These are phyloP conservation scores for Exophiala spinifera DNA, from an alignment of 2,329 filamentous ascomycete species.

Conservation along the genomic window DNA sequence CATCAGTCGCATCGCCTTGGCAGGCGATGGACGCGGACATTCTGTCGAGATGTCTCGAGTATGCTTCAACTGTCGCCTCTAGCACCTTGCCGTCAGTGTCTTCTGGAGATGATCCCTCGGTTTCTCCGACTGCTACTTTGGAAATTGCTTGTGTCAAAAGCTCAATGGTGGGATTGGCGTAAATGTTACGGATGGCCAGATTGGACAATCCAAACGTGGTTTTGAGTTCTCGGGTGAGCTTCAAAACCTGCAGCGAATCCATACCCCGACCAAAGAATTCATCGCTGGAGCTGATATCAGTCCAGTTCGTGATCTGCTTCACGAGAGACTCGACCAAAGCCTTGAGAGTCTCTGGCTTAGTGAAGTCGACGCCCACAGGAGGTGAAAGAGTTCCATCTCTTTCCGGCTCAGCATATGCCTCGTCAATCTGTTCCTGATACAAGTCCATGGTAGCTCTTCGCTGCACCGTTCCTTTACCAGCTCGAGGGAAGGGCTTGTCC, in stretches of 20 bases:
- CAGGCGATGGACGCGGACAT: too few relatives aligned
- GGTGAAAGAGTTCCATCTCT: too few relatives aligned
- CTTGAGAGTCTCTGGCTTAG: too few relatives aligned
- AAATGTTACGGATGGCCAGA: neutral
- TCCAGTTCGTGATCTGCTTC: too few relatives aligned
- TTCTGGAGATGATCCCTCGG: too few relatives aligned
- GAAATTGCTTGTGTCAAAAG: neutral
- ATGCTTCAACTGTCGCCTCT: neutral
- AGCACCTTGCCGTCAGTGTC: neutral
- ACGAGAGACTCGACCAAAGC: too few relatives aligned
- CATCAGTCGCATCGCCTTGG: too few relatives aligned
- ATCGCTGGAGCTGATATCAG: neutral
- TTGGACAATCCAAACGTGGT: neutral
- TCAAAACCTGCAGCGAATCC: neutral
- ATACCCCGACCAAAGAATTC: neutral
- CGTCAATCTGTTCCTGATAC: constrained; percentile 33
- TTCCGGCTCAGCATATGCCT: too few relatives aligned
- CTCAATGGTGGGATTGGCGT: neutral
- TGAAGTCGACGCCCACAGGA: too few relatives aligned
- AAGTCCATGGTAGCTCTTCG: constrained; percentile 15
- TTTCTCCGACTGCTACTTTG: neutral
- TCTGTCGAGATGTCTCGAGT: neutral
- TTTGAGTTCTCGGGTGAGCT: neutral
- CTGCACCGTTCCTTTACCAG: constrained; percentile 39
- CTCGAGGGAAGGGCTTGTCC: constrained; percentile 35